Conservation (phyloP, 2,329 filamentous ascomycete species). For the Penicillium glabrum region DNA sequence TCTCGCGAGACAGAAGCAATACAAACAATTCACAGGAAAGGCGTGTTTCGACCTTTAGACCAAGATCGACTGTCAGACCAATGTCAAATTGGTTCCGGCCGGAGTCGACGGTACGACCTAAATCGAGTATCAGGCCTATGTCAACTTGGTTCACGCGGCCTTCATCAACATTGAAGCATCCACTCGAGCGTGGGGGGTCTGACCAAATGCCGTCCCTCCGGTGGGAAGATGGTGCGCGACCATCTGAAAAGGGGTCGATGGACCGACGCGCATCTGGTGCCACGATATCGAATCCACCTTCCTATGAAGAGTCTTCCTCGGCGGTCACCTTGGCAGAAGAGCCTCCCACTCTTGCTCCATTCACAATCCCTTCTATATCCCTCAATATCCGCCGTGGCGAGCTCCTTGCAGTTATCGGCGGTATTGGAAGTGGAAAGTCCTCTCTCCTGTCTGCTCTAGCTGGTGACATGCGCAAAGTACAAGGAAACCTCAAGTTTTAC, state of each 20-base stretch:
- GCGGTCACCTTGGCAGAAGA: neutral
- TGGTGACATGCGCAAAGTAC: conserved; percentile 73
- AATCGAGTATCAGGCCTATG: neutral
- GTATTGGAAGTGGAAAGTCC: conserved; percentile 76
- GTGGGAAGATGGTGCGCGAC: neutral
- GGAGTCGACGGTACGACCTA: neutral
- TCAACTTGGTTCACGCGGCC: neutral
- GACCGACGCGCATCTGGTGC: neutral
- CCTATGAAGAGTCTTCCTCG: neutral
- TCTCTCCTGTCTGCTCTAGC: conserved; percentile 84
- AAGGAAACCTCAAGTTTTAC: conserved; percentile 73
- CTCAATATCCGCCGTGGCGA: conserved; percentile 29
- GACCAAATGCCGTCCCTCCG: neutral
- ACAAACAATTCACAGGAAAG: neutral
- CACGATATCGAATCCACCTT: neutral
- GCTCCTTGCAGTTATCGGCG: conserved; percentile 59
- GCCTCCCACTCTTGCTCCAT: neutral
- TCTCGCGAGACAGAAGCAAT: neutral
- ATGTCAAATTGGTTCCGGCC: neutral
- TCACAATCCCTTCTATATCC: neutral
- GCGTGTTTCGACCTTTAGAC: neutral
- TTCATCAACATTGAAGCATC: neutral
- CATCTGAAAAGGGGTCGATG: neutral
- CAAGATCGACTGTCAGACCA: neutral
- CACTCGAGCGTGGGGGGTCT: neutral